These are phyloP conservation scores for Amphichorda felina DNA, from an alignment of 2,329 filamentous ascomycete genomes.

Conservation along the genomic window DNA sequence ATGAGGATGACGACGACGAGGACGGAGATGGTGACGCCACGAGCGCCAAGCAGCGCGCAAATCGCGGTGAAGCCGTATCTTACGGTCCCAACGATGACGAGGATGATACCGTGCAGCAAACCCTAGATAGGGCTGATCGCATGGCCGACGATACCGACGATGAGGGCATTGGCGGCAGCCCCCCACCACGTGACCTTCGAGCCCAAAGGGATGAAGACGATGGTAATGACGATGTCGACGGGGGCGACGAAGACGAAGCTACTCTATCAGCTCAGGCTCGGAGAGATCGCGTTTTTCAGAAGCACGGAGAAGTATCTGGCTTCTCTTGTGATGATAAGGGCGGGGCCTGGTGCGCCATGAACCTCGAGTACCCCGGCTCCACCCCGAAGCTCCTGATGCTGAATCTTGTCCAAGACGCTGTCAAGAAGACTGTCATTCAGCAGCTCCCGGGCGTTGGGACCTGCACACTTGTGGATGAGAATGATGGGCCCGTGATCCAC, in stretches of 20 bases:
- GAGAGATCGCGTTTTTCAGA: conserved; percentile 51
- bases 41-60: conserved; percentile 60
- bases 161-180: conserved; percentile 41
- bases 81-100: conserved; percentile 92
- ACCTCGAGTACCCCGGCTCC: conserved; percentile 67
- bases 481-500: conserved; percentile 42
- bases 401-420: conserved; percentile 73
- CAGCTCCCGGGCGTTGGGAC: conserved; percentile 67
- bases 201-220: conserved; percentile 16
- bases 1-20: conserved; percentile 57
- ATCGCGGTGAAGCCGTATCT: conserved; percentile 70
- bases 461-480: conserved; percentile 56
- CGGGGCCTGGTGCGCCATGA: conserved; percentile 69
- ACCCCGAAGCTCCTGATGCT: conserved; percentile 91
- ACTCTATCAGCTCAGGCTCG: conserved; percentile 32
- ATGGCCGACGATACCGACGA: conserved; percentile 38
- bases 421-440: conserved; percentile 72
- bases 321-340: conserved; percentile 70
- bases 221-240: conserved; percentile 22
- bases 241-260: conserved; percentile 27
- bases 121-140: conserved; percentile 48
- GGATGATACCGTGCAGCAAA: conserved; percentile 61
- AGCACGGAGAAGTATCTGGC: conserved; percentile 53
- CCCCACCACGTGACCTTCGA: conserved; percentile 15
- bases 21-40: conserved; percentile 71